Conservation (phyloP, 1,284 basidiomycete species). For the Malassezia brasiliensis region DNA sequence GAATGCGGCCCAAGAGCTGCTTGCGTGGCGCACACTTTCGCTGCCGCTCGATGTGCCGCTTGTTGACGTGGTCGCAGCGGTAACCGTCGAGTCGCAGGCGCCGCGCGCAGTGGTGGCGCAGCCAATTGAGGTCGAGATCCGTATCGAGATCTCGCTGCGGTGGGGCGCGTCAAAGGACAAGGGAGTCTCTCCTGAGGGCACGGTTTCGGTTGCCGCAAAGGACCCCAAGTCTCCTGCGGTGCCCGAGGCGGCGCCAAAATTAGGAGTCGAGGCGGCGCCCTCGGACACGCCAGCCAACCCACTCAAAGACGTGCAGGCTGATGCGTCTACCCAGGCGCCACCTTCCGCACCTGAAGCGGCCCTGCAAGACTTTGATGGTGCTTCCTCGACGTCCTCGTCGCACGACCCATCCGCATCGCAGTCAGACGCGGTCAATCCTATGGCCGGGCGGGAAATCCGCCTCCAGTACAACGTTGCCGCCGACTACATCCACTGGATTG, state of each 20-base stretch:
- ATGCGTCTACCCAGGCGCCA: neutral
- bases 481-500: slow-evolving; percentile 36
- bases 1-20: neutral
- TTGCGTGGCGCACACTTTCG: slow-evolving; percentile 7
- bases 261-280: neutral
- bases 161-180: neutral
- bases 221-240: too few species aligned
- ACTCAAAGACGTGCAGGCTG: neutral
- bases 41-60: slow-evolving; percentile 12
- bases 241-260: neutral
- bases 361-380: too few species aligned
- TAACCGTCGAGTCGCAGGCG: neutral
- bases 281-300: too few species aligned
- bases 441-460: neutral
- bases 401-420: neutral
- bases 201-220: too few species aligned
- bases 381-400: neutral
- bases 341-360: too few species aligned
- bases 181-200: neutral
- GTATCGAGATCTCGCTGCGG: slow-evolving; percentile 1
- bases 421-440: neutral
- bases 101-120: neutral
- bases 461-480: slow-evolving; percentile 31
- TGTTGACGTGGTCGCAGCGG: slow-evolving; percentile 7
- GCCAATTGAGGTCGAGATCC: slow-evolving; percentile 1